Base-by-base conservation (phyloP, 1,139 yeast species). In the Spathaspora sp. region DNA sequence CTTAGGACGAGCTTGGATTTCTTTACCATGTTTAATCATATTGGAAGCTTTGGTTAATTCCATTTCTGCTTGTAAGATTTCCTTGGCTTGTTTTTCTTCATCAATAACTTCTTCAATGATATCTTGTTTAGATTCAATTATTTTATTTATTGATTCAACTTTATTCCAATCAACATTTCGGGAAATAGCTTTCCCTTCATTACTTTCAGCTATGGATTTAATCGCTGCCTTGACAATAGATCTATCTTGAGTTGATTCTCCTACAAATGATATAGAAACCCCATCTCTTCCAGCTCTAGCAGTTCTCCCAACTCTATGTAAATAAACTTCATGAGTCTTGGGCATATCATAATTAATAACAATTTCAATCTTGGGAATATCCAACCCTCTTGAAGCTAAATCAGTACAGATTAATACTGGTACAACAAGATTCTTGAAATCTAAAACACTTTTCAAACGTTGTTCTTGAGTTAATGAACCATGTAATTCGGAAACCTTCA, bases 271-370 rank as follows among this genome's bases (percentile, higher is more conserved):
- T 41, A 93, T 86, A 41, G 97, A 86, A 47, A 80, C 80, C 78
- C 99, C 99, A 47, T 88, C 89, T 66, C 98, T 81, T 34, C 99
- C 99, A 45, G 97, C 99, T 80, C 99, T 89, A 9, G 99, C 99
- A 47, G 99, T 93, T 78, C 99, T 88, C 70, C 99, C 99, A 52
- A 95, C 97, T 75, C 99, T 86, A 70, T 93, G 99, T 63, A 93
- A 74, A 65, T 93, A 95, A 38, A 90, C 80, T 56, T 93, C 99
- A 60, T 87, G 84, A 20, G 87, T 76, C 63, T 89, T 89, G 44
- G 99, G 99, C 95, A 95, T 89, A 62, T 95, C 99, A 65, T 78
- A 95, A 67, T 93, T 93, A 60, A 93, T 79, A 45, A 93, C 99
- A 50, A 86, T 84, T 64, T 90, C 98, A 64, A 93, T 90, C 70